Conservation (phyloP, 441 rosid species). For the Biscutella laevigata region DNA sequence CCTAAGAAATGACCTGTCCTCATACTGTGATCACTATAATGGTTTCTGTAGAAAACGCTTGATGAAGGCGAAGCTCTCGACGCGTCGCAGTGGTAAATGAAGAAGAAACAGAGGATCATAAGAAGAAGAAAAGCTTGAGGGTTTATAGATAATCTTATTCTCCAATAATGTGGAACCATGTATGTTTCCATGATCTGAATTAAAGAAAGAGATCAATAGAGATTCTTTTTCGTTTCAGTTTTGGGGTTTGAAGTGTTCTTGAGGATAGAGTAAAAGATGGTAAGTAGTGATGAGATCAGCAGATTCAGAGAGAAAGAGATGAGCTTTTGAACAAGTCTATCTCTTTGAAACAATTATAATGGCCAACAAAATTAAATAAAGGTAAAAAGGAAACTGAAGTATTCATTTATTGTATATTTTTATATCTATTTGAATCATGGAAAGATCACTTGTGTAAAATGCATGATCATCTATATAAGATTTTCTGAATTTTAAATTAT, state of each 20-base stretch:
- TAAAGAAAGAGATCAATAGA: constrained; percentile 6
- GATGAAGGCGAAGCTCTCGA: constrained; percentile 40
- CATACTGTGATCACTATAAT: constrained; percentile 21
- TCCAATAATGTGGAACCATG: constrained; percentile 17
- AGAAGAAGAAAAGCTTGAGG: constrained; percentile 15
- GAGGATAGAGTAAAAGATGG: constrained; percentile 25
- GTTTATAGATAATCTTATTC: constrained; percentile 13
- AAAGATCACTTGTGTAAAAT: too few species aligned
- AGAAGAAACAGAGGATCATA: constrained; percentile 28
- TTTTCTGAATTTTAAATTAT: neutral
- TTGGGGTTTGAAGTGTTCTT: constrained; percentile 4
- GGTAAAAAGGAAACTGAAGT: constrained; percentile 9
- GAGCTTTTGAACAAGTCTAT: constrained; percentile 24
- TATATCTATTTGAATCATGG: too few species aligned
- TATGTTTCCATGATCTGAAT: too few species aligned
- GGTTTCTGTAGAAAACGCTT: constrained; percentile 39
- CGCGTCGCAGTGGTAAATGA: constrained; percentile 34
- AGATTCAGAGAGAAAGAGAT: constrained; percentile 10
- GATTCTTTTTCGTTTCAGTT: constrained; percentile 5
- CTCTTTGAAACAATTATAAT: constrained; percentile 17
- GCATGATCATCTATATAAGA: neutral
- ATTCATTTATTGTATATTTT: constrained; percentile 8
- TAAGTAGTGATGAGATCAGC: constrained; percentile 29
- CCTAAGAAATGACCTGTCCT: constrained; percentile 49
- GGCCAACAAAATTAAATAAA: constrained; percentile 13